Conservation (phyloP, 768 basidiomycete species). For the Hygrocybe punicea region DNA sequence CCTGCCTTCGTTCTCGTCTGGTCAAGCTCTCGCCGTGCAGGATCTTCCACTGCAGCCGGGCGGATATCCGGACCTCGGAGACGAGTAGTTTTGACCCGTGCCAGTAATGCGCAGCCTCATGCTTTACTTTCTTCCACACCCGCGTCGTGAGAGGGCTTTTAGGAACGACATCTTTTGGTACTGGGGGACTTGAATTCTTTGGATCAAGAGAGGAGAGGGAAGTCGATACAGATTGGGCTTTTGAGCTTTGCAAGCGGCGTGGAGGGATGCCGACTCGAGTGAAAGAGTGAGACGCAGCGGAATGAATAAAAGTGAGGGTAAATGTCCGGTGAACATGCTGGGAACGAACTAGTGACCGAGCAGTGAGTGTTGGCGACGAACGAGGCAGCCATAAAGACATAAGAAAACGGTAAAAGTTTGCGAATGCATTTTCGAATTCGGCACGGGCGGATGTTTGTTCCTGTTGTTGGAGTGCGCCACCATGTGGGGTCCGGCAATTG, state of each 20-base stretch:
- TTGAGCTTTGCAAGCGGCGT: constrained; percentile 37
- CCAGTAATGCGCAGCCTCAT: constrained; percentile 97
- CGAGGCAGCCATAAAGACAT: constrained; percentile 83
- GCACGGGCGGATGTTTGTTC: too few relatives aligned
- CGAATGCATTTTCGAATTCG: too few relatives aligned
- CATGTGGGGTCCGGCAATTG: too few relatives aligned
- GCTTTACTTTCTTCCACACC: constrained; percentile 90
- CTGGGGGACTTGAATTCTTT: constrained; percentile 46
- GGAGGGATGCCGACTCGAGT: constrained; percentile 17
- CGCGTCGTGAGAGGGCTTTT: constrained; percentile 51
- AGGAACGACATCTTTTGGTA: constrained; percentile 40
- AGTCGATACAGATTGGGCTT: constrained; percentile 21
- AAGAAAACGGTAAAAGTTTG: constrained; percentile 10
- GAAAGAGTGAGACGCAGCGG: constrained; percentile 11
- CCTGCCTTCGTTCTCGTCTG: constrained; percentile 90
- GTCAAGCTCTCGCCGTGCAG: constrained; percentile 89
- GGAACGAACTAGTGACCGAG: constrained; percentile 28
- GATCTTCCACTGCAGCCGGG: constrained; percentile 85
- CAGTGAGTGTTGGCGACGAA: constrained; percentile 41
- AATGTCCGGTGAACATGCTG: background rate
- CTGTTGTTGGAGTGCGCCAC: too few relatives aligned
- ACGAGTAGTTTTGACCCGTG: constrained; percentile 91
- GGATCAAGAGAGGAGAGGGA: constrained; percentile 34
- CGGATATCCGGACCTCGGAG: constrained; percentile 89
- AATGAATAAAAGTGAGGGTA: constrained; percentile 10